Percentiles rank a stretch among this genome's conserved stretches.
phyloP scores from a whole-genome alignment of 2,329 filamentous ascomycete species.

The Trichophyton rubrum region DNA sequence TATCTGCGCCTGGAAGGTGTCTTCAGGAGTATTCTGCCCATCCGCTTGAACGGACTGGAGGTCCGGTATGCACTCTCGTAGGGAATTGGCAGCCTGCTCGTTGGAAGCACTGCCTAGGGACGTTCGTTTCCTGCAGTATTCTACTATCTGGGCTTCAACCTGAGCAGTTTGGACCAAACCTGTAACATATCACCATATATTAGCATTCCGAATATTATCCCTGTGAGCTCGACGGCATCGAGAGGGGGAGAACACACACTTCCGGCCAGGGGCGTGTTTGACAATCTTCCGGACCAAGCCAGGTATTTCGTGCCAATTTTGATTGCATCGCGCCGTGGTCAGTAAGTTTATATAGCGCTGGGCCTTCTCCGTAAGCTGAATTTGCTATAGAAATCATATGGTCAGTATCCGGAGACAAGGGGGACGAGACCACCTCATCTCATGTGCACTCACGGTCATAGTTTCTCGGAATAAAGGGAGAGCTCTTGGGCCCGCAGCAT shows the following conservation, averaged over 20 bases:
- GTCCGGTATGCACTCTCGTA: conserved; percentile 30
- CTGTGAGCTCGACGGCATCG: background rate
- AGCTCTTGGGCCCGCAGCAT: background rate
- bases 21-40: conserved; percentile 42
- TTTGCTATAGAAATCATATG: background rate
- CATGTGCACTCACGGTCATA: conserved; percentile 8
- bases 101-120: conserved; percentile 18
- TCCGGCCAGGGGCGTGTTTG: conserved; percentile 78
- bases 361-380: conserved; percentile 52
- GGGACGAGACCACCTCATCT: background rate
- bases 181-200: conserved; percentile 22
- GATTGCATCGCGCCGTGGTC: conserved; percentile 76
- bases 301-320: conserved; percentile 72
- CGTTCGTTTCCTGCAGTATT: conserved; percentile 32
- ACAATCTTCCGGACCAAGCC: conserved; percentile 86
- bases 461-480: conserved; percentile 3
- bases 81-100: conserved; percentile 22
- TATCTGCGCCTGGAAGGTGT: conserved; percentile 63
- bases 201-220: background rate
- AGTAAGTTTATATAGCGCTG: conserved; percentile 69
- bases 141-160: conserved; percentile 53
- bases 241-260: conserved; percentile 48
- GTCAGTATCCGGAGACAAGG: background rate
- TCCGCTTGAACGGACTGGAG: conserved; percentile 44
- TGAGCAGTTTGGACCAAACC: conserved; percentile 59